Evolutionary conservation across 176 grass and related monocot genomes (phyloP).

Genomic region (Bromus sterilis): DNA sequence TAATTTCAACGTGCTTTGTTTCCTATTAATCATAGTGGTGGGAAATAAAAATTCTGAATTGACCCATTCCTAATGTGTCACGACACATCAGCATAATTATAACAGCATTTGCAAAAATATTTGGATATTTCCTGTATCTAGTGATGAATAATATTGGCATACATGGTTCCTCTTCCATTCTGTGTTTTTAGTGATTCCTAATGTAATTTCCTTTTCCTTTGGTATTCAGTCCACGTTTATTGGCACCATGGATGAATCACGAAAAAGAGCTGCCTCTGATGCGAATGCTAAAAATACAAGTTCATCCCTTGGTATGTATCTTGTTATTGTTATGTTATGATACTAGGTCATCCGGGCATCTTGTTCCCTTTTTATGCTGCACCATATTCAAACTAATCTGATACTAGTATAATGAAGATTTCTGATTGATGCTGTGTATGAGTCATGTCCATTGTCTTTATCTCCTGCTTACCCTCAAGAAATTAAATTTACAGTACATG

Average conservation of each 20-base stretch:
- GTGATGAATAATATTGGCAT: constrained; percentile 2
- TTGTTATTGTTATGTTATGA: constrained; percentile 4
- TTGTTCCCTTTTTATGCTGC: constrained; percentile 17
- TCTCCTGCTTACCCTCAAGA: neutral
- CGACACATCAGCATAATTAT: neutral
- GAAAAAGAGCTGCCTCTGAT: constrained; percentile 48
- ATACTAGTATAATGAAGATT: neutral
- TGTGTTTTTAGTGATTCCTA: constrained; percentile 23
- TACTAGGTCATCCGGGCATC: neutral
- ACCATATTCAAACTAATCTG: constrained; percentile 10
- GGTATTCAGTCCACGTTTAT: constrained; percentile 30
- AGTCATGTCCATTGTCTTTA: constrained; percentile 7
- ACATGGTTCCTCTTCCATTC: neutral
- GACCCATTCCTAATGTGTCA: neutral
- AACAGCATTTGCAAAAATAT: neutral
- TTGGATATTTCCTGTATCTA: neutral
- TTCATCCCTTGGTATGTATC: constrained; percentile 56
- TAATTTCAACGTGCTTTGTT: neutral
- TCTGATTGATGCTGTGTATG: neutral
- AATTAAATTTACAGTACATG: constrained; percentile 10
- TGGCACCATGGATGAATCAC: constrained; percentile 51
- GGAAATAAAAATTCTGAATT: neutral
- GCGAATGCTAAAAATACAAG: constrained; percentile 34
- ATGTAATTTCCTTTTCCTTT: constrained; percentile 18
- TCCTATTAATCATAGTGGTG: neutral